Evolutionary conservation across 1,284 basidiomycete genomes (phyloP), one percentile per base, ranked within the genome.

Genomic region (Cystobasidiaceae sp.): DNA sequence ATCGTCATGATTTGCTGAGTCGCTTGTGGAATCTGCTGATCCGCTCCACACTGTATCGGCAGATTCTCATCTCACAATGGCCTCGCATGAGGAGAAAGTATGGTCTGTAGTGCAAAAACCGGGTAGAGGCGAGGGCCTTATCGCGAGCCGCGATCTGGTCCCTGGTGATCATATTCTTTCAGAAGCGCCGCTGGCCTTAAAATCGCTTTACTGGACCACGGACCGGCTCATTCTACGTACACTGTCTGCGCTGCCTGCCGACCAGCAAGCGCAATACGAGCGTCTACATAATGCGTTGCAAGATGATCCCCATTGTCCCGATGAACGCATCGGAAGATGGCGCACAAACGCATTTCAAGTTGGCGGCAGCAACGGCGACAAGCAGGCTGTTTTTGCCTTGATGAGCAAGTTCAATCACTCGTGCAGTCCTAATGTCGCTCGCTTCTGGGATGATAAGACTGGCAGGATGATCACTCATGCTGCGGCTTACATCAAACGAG

Each of bases 71-170:
- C 37, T 11, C 11, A n/a, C 37, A 39, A 11, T n/a, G 11, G n/a
- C 11, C 11, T 39, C n/a, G 37, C 11, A 39, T n/a, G 11, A 39
- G 37, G n/a, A 39, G 37, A n/a, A 39, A 39, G 11, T 11, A 39
- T 11, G n/a, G 11, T n/a, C 11, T 39, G n/a, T n/a, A 39, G 11
- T 11, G n/a, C n/a, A 11, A 11, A 39, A n/a, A 11, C 37, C 19
- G 33, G 54, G 54, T 0, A 56, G 32, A 44, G 54, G 54, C 25
- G 54, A 56, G 34, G 54, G 54, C n/a, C n/a, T n/a, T n/a, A n/a
- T n/a, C n/a, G n/a, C n/a, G n/a, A n/a, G n/a, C n/a, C n/a, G n/a
- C n/a, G n/a, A n/a, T n/a, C n/a, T n/a, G n/a, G n/a, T n/a, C n/a
- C n/a, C n/a, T n/a, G n/a, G n/a, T n/a, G n/a, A n/a, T n/a, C n/a